Evolutionary conservation across 768 basidiomycete species (phyloP).

Genomic region (Calocera viscosa): DNA sequence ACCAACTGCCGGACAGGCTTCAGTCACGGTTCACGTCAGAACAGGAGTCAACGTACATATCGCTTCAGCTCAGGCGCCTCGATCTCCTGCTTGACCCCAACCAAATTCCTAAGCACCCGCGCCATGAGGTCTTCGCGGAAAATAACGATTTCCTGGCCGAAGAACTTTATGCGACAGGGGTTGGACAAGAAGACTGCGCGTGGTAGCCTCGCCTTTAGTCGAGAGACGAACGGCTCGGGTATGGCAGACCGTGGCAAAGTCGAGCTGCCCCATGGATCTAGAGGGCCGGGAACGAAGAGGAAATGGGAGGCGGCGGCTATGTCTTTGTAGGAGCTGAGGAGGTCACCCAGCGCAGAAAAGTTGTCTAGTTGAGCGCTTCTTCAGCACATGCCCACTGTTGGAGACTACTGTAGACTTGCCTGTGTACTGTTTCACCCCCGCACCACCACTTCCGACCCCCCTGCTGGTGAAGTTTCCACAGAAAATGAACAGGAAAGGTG

Average conservation of each 20-base stretch:
- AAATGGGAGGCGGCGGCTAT: conserved; percentile 76
- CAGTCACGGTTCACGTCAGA: neutral
- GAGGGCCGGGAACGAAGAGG: conserved; percentile 86
- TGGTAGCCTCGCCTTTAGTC: conserved; percentile 59
- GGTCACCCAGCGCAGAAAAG: conserved; percentile 74
- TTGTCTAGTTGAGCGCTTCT: conserved; percentile 50
- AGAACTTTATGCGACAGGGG: conserved; percentile 89
- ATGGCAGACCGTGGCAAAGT: conserved; percentile 72
- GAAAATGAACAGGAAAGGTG: conserved; percentile 78
- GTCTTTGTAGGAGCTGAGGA: conserved; percentile 67
- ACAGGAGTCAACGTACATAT: conserved; percentile 46
- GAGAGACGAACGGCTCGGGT: conserved; percentile 57
- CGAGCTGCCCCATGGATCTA: conserved; percentile 66
- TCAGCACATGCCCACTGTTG: too few species aligned
- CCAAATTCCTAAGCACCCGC: conserved; percentile 80
- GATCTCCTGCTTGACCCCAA: conserved; percentile 73
- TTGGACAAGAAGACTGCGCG: conserved; percentile 76
- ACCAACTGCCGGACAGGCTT: conserved; percentile 49
- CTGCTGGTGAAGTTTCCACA: conserved; percentile 91
- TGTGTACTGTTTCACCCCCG: conserved; percentile 73
- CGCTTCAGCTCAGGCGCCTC: conserved; percentile 63
- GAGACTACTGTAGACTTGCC: too few species aligned
- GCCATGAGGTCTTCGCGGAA: conserved; percentile 91
- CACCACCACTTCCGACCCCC: conserved; percentile 62
- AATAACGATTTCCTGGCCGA: conserved; percentile 88